Percentiles rank a stretch among this genome's conserved stretches.
Conservation (phyloP, 2,329 filamentous ascomycete species). For the Epicoccum sorghinum region DNA sequence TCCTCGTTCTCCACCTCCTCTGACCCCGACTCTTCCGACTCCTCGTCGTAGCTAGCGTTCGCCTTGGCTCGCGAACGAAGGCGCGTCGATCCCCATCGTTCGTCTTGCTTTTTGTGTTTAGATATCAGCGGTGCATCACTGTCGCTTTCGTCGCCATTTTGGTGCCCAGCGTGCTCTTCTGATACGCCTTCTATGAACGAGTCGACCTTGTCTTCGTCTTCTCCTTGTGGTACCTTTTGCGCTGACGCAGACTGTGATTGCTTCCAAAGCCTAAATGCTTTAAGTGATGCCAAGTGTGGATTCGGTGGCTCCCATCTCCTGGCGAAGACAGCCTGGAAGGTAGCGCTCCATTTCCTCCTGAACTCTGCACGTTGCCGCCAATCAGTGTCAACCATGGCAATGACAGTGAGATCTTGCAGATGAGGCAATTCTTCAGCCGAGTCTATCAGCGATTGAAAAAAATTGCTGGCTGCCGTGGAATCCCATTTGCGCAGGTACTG, state of each 20-base stretch:
- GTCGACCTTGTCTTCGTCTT: conserved; percentile 27
- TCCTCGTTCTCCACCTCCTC: conserved; percentile 23
- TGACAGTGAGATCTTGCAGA: conserved; percentile 72
- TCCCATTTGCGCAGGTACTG: conserved; percentile 79
- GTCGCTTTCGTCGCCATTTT: conserved; percentile 25
- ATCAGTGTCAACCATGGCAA: conserved; percentile 73
- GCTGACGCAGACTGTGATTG: conserved; percentile 7
- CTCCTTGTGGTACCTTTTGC: neutral
- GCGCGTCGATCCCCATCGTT: conserved; percentile 39
- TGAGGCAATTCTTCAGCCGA: conserved; percentile 69
- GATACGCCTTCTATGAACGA: conserved; percentile 32
- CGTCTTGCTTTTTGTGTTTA: conserved; percentile 23
- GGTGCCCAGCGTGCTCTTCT: conserved; percentile 10
- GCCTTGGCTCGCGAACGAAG: conserved; percentile 38
- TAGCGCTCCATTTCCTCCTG: conserved; percentile 76
- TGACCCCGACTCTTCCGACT: conserved; percentile 35
- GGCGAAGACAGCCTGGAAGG: conserved; percentile 70
- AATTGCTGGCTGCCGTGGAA: conserved; percentile 71
- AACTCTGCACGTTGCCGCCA: conserved; percentile 86
- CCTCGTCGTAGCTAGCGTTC: conserved; percentile 37
- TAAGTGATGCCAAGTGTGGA: conserved; percentile 50
- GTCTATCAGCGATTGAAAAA: conserved; percentile 79
- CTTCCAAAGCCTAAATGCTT: conserved; percentile 52
- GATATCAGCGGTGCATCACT: conserved; percentile 38
- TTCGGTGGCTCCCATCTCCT: conserved; percentile 55